These are phyloP conservation scores for Suhomyces prunicola DNA, from an alignment of 805 yeast species.

Conservation along the genomic window DNA sequence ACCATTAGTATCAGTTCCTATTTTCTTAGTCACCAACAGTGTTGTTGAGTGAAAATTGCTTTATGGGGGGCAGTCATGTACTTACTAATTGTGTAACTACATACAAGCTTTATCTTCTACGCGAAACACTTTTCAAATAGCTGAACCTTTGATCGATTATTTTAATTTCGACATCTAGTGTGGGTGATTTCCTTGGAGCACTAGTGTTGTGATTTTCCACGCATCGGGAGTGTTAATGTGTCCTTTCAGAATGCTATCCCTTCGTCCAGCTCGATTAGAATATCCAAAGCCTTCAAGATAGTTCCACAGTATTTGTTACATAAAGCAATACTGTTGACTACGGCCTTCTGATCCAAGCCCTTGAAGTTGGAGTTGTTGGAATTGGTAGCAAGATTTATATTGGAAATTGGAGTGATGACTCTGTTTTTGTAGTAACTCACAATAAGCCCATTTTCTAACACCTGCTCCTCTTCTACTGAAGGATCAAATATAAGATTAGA, in stretches of 20 bases:
- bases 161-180: no score
- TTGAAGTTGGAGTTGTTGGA: slow-evolving; percentile 45
- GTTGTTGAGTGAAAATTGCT: no score
- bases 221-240: no score
- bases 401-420: slow-evolving; percentile 69
- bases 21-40: no score
- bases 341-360: slow-evolving; percentile 49
- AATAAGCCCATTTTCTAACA: slow-evolving; percentile 78
- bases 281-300: slow-evolving; percentile 58
- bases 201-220: no score
- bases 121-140: no score
- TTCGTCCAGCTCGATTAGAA: slow-evolving; percentile 39
- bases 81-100: no score
- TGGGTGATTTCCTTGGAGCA: no score
- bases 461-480: slow-evolving; percentile 82
- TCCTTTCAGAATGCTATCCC: slow-evolving; percentile 10
- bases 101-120: no score
- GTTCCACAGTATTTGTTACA: slow-evolving; percentile 59
- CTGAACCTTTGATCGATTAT: no score
- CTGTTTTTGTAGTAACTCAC: slow-evolving; percentile 68
- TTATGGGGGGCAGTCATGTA: no score
- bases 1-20: no score
- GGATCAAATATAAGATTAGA: slow-evolving; percentile 75
- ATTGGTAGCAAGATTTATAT: slow-evolving; percentile 58
- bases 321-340: slow-evolving; percentile 55